Evolutionary conservation across 441 rosid genomes (phyloP).

Genomic region (Pelargonium myrrhifolium): DNA sequence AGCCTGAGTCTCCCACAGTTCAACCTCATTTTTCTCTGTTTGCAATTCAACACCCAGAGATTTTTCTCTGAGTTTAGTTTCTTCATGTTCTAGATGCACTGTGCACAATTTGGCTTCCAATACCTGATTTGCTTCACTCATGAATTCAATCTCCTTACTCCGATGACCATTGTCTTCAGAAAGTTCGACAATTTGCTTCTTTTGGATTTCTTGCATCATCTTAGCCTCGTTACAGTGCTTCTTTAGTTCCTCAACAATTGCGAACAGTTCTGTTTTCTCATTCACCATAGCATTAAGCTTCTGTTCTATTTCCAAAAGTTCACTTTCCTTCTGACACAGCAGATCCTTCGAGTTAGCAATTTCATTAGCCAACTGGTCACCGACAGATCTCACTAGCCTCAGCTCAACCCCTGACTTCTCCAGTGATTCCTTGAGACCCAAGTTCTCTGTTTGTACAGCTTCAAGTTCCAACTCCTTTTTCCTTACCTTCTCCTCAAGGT

Average conservation of each 20-base stretch:
- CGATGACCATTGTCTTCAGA: conserved; percentile 43
- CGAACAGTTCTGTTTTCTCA: conserved; percentile 41
- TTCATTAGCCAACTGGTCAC: conserved; percentile 37
- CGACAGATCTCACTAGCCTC: conserved; percentile 33
- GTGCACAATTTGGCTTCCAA: conserved; percentile 39
- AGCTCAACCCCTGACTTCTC: conserved; percentile 33
- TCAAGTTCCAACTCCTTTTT: conserved; percentile 36
- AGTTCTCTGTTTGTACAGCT: conserved; percentile 30
- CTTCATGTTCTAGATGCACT: conserved; percentile 35
- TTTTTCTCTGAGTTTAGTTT: conserved; percentile 43
- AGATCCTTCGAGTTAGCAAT: conserved; percentile 36
- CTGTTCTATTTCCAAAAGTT: conserved; percentile 34
- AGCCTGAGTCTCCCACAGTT: conserved; percentile 54
- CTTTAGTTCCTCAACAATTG: conserved; percentile 45
- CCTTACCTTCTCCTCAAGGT: conserved; percentile 46
- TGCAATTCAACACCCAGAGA: conserved; percentile 43
- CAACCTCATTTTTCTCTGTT: conserved; percentile 36
- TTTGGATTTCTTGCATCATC: conserved; percentile 38
- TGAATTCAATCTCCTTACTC: conserved; percentile 33
- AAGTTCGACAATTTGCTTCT: conserved; percentile 43
- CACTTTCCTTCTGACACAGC: conserved; percentile 39
- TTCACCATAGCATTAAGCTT: conserved; percentile 30
- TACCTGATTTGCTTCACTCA: conserved; percentile 34
- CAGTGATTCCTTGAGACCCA: conserved; percentile 28
- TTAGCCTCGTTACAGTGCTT: conserved; percentile 48